These are phyloP conservation scores for Yarrowia sp. DNA, from an alignment of 805 yeast species.

Conservation along the genomic window DNA sequence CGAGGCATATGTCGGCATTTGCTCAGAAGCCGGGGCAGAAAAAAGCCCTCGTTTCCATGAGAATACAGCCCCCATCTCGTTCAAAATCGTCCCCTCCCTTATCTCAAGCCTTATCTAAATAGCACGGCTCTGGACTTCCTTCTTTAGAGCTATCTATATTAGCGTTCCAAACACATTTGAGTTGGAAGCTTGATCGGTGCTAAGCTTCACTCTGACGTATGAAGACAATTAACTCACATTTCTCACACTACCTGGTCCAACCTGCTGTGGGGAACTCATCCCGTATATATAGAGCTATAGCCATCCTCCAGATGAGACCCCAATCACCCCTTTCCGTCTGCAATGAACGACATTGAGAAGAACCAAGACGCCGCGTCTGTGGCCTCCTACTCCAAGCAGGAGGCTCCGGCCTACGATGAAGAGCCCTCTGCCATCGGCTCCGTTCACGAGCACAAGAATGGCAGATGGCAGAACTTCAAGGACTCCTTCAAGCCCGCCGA, in stretches of 20 bases:
- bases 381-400: slow-evolving; percentile 1
- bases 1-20: background rate
- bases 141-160: slow-evolving; percentile 12
- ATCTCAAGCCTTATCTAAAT: slow-evolving; percentile 14
- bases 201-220: slow-evolving; percentile 5
- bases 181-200: background rate
- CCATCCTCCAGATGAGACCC: background rate
- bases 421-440: slow-evolving; percentile 24
- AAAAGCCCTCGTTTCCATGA: background rate
- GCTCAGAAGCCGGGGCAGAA: background rate
- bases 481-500: slow-evolving; percentile 56
- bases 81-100: background rate
- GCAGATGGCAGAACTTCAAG: slow-evolving; percentile 49
- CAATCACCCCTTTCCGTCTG: background rate
- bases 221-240: slow-evolving; percentile 3
- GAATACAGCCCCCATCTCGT: too few relatives aligned
- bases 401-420: slow-evolving; percentile 16
- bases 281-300: background rate
- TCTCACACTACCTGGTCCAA: background rate
- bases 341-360: slow-evolving; percentile 34
- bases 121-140: slow-evolving; percentile 25
- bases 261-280: slow-evolving; percentile 15
- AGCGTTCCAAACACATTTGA: slow-evolving; percentile 9
- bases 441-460: slow-evolving; percentile 2
- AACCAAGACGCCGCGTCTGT: background rate